phyloP scores from a whole-genome alignment of 148 eudicot species.

The Mesembryanthemum crystallinum region DNA sequence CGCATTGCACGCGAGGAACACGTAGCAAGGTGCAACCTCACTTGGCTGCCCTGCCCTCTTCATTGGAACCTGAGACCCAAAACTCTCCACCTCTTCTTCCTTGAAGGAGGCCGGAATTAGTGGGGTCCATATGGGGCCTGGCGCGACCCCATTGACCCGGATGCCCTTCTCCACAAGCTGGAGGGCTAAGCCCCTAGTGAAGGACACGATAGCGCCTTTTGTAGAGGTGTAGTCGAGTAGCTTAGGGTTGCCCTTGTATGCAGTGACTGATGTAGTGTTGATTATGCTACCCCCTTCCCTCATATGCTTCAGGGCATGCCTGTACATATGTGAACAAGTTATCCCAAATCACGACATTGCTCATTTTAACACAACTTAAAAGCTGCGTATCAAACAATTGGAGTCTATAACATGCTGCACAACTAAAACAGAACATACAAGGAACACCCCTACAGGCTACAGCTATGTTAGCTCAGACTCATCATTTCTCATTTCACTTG shows the following conservation, averaged over 20 bases:
- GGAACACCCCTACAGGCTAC: background rate
- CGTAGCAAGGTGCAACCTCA: slow-evolving; percentile 72
- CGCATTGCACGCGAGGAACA: slow-evolving; percentile 64
- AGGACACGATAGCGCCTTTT: slow-evolving; percentile 72
- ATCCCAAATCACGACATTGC: background rate
- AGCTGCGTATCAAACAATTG: no score
- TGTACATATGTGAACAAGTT: background rate
- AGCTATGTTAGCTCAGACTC: no score
- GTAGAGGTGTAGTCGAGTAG: slow-evolving; percentile 71
- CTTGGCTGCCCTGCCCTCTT: slow-evolving; percentile 75
- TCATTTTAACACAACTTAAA: background rate
- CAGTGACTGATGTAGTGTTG: slow-evolving; percentile 66
- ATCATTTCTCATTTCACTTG: no score
- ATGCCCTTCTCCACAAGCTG: slow-evolving; percentile 61
- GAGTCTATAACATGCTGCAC: background rate
- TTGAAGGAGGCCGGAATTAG: slow-evolving; percentile 63
- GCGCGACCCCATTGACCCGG: slow-evolving; percentile 72
- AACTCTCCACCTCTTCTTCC: slow-evolving; percentile 45
- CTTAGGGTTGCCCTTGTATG: slow-evolving; percentile 56
- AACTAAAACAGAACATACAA: background rate
- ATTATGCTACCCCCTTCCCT: slow-evolving; percentile 62
- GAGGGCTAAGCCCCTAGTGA: slow-evolving; percentile 63
- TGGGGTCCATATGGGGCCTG: slow-evolving; percentile 85
- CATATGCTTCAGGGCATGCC: slow-evolving; percentile 84
- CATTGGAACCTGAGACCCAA: slow-evolving; percentile 70